Evolutionary conservation across 345 rosid genomes (phyloP), one percentile per base, ranked within the genome.

Genomic region (Salix brachista): DNA sequence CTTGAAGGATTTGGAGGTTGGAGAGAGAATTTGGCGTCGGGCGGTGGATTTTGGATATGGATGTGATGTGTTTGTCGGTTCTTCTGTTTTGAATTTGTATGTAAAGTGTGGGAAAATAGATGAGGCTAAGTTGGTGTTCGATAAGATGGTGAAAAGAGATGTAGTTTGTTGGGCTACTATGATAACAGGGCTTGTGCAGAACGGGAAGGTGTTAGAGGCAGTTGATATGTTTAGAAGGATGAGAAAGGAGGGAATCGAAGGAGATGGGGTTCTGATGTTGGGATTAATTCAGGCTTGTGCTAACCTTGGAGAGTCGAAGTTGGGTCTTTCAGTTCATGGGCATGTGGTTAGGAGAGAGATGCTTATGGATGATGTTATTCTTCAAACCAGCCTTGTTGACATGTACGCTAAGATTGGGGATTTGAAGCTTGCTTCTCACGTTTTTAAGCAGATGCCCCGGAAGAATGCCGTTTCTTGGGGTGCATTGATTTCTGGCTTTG

Each of bases 101-200:
- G 85, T 73, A 6, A 93, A 90, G 78, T 84, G 80, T 60, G 89
- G 91, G 60, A 82, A 84, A 69, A 80, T 88, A 80, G 82, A 86
- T 25, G 81, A 84, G 76, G 98, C 97, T 0, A 83, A 78, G 77
- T 39, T 69, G 77, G 68, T 88, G 70, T 91, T 93, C 70, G 70
- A 86, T 26, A 85, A 79, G 84, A 86, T 89, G 92, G 72, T 50
- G 50, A 90, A 83, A 71, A 88, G 70, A 77, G 98, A 93, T 77
- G 79, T 88, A 69, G 82, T 93, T 41, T 84, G 87, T 76, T 93
- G 96, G 93, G 87, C 91, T 65, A 87, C 90, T n/a, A 87, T 91
- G 88, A 83, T 91, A 62, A 89, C 84, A 37, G 96, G 97, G 50
- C 84, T 88, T 69, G 89, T 85, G 30, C 79, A 80, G 8, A 83